Conservation (phyloP, 345 rosid species). For the Citrus hindsii region DNA sequence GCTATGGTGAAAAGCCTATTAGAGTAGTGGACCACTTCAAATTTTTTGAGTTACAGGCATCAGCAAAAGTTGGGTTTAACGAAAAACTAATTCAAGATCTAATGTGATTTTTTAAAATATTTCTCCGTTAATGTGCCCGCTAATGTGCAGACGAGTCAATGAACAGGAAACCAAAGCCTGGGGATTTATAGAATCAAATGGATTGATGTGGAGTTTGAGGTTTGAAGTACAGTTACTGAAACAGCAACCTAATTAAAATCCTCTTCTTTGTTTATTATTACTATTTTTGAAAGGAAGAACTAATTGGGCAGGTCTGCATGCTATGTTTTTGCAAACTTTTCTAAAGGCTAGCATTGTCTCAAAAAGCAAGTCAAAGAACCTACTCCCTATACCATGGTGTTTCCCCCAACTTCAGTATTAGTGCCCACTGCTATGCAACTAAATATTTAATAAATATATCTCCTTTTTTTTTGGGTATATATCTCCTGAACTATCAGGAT, state of each 20-base stretch:
- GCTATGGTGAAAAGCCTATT: not conserved
- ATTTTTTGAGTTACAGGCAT: not conserved
- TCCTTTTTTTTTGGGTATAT: too few species aligned
- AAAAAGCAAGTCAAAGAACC: constrained; percentile 25
- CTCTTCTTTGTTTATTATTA: too few species aligned
- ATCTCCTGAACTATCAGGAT: too few species aligned
- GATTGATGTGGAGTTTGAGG: not conserved
- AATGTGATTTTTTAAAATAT: not conserved
- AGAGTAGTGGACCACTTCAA: not conserved
- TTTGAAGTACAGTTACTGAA: not conserved
- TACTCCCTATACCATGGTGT: not conserved
- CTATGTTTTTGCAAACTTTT: constrained; percentile 8
- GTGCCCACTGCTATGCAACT: not conserved
- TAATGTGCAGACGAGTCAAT: not conserved
- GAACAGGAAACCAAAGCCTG: not conserved
- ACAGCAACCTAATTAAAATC: too few species aligned
- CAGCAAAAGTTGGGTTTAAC: not conserved
- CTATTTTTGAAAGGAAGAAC: not conserved
- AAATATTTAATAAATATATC: not conserved
- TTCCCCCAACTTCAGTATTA: not conserved
- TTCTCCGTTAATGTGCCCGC: too few species aligned
- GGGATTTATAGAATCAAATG: not conserved
- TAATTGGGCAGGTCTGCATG: not conserved
- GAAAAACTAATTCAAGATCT: too few species aligned
- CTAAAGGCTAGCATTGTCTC: not conserved